A percentile compares a stretch with the other conserved stretches of the same genome.
These are phyloP conservation scores for Metschnikowia corniflorae DNA, from an alignment of 805 yeast species.

Conservation along the genomic window DNA sequence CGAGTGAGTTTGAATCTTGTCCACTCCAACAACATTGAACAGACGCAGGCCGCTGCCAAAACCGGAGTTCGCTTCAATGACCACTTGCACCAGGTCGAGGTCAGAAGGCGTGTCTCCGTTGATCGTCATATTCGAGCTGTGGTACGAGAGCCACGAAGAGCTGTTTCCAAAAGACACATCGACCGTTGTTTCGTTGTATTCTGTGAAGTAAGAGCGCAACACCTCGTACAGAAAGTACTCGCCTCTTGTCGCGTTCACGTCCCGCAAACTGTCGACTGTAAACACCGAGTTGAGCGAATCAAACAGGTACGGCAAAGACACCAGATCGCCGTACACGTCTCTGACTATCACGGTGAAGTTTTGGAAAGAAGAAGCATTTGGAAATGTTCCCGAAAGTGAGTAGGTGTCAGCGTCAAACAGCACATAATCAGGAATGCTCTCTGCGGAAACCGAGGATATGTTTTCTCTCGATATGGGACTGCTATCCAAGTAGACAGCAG, in stretches of 20 bases:
- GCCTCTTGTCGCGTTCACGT: slow-evolving; percentile 67
- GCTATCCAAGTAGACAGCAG: slow-evolving; percentile 65
- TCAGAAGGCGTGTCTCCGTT: slow-evolving; percentile 55
- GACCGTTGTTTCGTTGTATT: slow-evolving; percentile 47
- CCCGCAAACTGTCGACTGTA: slow-evolving; percentile 48
- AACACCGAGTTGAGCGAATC: slow-evolving; percentile 55
- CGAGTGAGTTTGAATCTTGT: slow-evolving; percentile 14
- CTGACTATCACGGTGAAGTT: slow-evolving; percentile 53
- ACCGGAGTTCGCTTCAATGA: slow-evolving; percentile 28
- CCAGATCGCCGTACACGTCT: slow-evolving; percentile 60
- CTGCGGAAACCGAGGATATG: slow-evolving; percentile 48
- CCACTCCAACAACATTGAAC: slow-evolving; percentile 54
- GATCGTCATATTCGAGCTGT: slow-evolving; percentile 58
- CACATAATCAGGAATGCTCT: slow-evolving; percentile 61
- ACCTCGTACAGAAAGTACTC: slow-evolving; percentile 56
- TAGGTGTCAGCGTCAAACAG: slow-evolving; percentile 36
- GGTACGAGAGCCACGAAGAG: slow-evolving; percentile 63
- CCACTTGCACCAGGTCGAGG: slow-evolving; percentile 23
- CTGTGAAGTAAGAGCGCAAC: slow-evolving; percentile 53
- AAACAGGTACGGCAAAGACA: slow-evolving; percentile 55
- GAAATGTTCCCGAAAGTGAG: slow-evolving; percentile 55
- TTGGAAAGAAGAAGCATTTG: slow-evolving; percentile 38
- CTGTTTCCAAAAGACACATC: slow-evolving; percentile 36
- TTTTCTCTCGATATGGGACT: slow-evolving; percentile 42
- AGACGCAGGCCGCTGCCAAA: slow-evolving; percentile 30